Evolutionary conservation across 2,329 filamentous ascomycete genomes (phyloP).

Genomic region (Pyrenophora graminea): DNA sequence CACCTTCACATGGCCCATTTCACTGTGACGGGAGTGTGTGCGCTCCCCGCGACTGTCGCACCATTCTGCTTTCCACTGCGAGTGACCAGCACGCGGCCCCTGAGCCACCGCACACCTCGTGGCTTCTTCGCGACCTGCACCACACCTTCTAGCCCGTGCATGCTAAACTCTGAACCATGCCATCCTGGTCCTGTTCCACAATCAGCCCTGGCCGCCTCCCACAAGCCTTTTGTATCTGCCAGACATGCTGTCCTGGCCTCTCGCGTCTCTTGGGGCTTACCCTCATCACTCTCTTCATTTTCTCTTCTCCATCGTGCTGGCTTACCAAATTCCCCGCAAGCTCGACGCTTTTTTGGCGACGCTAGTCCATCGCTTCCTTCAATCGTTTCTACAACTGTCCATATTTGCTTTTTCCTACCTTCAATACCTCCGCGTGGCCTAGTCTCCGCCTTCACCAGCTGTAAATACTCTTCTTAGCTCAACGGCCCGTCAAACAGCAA

Average conservation of each 20-base stretch:
- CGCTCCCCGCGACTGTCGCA: constrained; percentile 37
- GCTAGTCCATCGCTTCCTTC: constrained; percentile 14
- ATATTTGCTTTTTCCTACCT: constrained; percentile 25
- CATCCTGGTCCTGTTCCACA: constrained; percentile 30
- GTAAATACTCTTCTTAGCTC: constrained; percentile 16
- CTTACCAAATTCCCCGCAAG: constrained; percentile 22
- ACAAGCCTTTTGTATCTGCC: constrained; percentile 29
- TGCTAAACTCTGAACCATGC: constrained; percentile 18
- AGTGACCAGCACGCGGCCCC: constrained; percentile 20
- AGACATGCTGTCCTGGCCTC: constrained; percentile 28
- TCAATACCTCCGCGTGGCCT: constrained; percentile 18
- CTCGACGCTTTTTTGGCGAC: constrained; percentile 36
- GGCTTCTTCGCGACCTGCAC: constrained; percentile 33
- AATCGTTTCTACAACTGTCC: neutral
- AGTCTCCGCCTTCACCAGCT: constrained; percentile 16
- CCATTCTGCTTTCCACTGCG: constrained; percentile 31
- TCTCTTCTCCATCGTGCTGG: constrained; percentile 14
- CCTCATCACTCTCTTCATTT: constrained; percentile 11
- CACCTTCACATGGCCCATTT: constrained; percentile 19
- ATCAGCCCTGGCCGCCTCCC: constrained; percentile 29
- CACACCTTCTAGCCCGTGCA: constrained; percentile 27
- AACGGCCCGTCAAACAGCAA: constrained; percentile 16
- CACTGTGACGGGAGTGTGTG: constrained; percentile 37
- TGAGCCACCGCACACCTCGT: constrained; percentile 27
- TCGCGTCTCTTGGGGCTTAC: constrained; percentile 16